Base-by-base conservation (phyloP, 805 yeast species). In the Candida krabiensis region DNA sequence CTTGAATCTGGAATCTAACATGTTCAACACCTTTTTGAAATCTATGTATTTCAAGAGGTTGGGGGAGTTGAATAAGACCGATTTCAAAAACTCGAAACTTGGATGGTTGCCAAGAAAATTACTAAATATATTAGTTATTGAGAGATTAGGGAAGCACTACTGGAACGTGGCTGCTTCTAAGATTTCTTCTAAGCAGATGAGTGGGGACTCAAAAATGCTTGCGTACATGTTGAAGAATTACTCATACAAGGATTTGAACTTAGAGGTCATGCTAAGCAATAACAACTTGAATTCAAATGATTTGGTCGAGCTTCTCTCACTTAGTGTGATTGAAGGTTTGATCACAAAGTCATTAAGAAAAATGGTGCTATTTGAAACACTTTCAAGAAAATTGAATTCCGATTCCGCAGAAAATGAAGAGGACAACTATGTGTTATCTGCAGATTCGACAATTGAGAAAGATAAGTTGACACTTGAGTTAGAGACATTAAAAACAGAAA, bases 1-100 rank as follows among this genome's bases (percentile, higher is more conserved):
- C 2, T 25, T 47, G 18, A 22, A 29, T 16, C 19, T 49, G 26
- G 34, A 41, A 13, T 8, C 30, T 2, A 43, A 27, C 19, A 19
- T 50, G 2, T 28, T 45, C 23, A 47, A 42, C 30, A 23, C 29
- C 26, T 51, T 58, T 18, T 31, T 58, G 42, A 55, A 55, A 31
- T 40, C 61, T 1, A 33, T 58, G 41, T 40, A 43, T 21, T 32
- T 49, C 26, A 55, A 52, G 24, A 40, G 43, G 28, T 23, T 44
- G 2, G 37, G 47, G 5, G 48, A 54, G 35, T 12, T 44, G 22
- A 34, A 22, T 11, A 19, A 21, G 12, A 24, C 39, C 9, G 31
- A 17, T 9, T 30, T 27, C 11, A 38, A 30, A 9, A 16, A 19
- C 12, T 34, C 35, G 3, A 34, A 22, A 23, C 13, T 40, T 14